These are phyloP conservation scores for Aspergillus unguis DNA, from an alignment of 2,329 filamentous ascomycete genomes.

Conservation along the genomic window DNA sequence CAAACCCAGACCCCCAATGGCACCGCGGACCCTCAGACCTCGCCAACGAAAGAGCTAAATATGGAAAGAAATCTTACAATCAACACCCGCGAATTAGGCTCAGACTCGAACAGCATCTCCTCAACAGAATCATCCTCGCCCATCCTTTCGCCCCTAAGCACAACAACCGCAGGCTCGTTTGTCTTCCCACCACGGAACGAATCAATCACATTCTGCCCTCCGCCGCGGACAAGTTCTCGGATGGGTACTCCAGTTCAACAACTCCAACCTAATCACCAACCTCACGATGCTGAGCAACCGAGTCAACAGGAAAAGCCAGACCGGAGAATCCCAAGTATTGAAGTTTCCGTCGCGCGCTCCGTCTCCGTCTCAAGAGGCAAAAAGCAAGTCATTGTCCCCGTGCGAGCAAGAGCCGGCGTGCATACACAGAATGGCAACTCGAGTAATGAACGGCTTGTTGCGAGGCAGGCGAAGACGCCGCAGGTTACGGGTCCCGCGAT, in stretches of 20 bases:
- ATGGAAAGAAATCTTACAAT: slow-evolving; percentile 10
- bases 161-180: neutral
- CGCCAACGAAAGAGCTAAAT: neutral
- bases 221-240: slow-evolving; percentile 18
- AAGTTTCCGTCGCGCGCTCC: slow-evolving; percentile 40
- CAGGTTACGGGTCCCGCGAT: slow-evolving; percentile 27
- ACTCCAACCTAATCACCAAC: too few relatives aligned
- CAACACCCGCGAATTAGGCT: slow-evolving; percentile 16
- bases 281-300: too few relatives aligned
- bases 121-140: slow-evolving; percentile 15
- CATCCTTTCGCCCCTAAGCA: slow-evolving; percentile 15
- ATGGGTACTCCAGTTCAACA: too few relatives aligned
- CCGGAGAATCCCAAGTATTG: slow-evolving; percentile 19
- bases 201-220: slow-evolving; percentile 8
- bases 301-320: too few relatives aligned
- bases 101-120: slow-evolving; percentile 6
- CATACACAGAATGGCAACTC: slow-evolving; percentile 19
- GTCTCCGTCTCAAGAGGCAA: slow-evolving; percentile 36
- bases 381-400: slow-evolving; percentile 37
- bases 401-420: slow-evolving; percentile 20
- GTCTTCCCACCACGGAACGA: too few relatives aligned
- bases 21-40: slow-evolving; percentile 18
- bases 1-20: slow-evolving; percentile 1
- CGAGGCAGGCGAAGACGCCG: slow-evolving; percentile 26
- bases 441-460: slow-evolving; percentile 28